Evolutionary conservation across 768 basidiomycete genomes (phyloP), one percentile per base, ranked within the genome.

Genomic region (Naganishia friedmannii): DNA sequence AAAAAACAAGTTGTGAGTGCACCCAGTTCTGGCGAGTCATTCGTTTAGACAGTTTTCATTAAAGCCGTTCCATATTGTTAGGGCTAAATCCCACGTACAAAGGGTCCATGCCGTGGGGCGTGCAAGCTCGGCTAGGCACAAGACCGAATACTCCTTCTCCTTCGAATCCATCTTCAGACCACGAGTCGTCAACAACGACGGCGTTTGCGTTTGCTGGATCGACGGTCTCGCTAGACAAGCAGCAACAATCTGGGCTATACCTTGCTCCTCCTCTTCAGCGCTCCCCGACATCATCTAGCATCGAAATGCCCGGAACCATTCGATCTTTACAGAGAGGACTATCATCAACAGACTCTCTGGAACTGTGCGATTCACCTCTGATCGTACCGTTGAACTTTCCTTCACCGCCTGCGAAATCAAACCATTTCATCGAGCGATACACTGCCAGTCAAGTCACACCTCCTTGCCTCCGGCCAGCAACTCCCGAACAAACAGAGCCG

Each of bases 21-120:
- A 37, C 4, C 12, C 34, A n/a, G 34, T 34, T 9, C 21, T 23
- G 7, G 54, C 1, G 3, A 21, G 15, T 17, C 57, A 23, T 17
- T 21, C n/a, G 31, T 37, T 6, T 12, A 23, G 7, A 31, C 48
- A 23, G 48, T n/a, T 51, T 39, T 26, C 26, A 5, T 37, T n/a
- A n/a, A 45, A 23, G 15, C 23, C 21, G 29, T 26, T 26, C 13
- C 19, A 29, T 32, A 1, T 28, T 63, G 3, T 26, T 29, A 63
- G 60, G 60, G 60, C n/a, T 45, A 42, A 42, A 42, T 17, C 39
- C 42, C 9, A 42, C 37, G 23, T 34, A 63, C 3, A 63, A 42
- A 42, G 60, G 19, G 42, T 63, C 60, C 7, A 63, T 63, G 39
- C 60, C 60, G 6, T 63, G 60, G 60, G 60, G 60, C 17, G 60